Base-by-base conservation (phyloP, 2,329 filamentous ascomycete genomes). In the Pseudovirgaria hyperparasitica region DNA sequence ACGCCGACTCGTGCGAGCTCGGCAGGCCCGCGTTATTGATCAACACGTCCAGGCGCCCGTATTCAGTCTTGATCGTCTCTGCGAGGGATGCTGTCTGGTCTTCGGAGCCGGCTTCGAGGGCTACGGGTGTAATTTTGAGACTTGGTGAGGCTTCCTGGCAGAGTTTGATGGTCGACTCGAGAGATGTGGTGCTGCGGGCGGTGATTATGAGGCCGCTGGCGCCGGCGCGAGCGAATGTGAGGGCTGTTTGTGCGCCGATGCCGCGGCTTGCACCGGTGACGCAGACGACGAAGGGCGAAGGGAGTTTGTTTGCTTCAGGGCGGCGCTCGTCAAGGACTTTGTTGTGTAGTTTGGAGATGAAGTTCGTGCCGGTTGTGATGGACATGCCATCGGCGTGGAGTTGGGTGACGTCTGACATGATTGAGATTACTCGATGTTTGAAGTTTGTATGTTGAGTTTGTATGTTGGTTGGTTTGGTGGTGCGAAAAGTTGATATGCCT, bases 11-110 rank as follows among this genome's bases (percentile, higher is more conserved):
- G 19, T 28, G 25, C 2, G 16, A 23, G 16, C 17, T 22, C 9
- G 32, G 27, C 12, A 48, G 38, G 7, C 52, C 55, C 6, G 52
- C 52, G 25, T 58, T 58, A 23, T 47, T 43, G 24, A 57, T 38
- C 2, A 58, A 27, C 22, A 58, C 34, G 30, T 60, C 53, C 4
- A 60, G 32, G 4, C 32, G 39, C 13, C 41, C 40, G 34, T 45
- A 28, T 8, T 39, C 33, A 10, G 40, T 13, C 25, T 41, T 39
- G 1, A 57, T 28, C 1, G 21, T 28, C 12, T 25, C 7, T 2
- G 40, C 43, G 3, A 48, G 36, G 4, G n/a, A n/a, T n/a, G n/a
- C n/a, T n/a, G n/a, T n/a, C n/a, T n/a, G n/a, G n/a, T n/a, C n/a
- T n/a, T n/a, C n/a, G n/a, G n/a, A n/a, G n/a, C n/a, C n/a, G n/a